phyloP scores from a whole-genome alignment of 192 early-diverging fungal species.

The Geranomyces michiganensis region DNA sequence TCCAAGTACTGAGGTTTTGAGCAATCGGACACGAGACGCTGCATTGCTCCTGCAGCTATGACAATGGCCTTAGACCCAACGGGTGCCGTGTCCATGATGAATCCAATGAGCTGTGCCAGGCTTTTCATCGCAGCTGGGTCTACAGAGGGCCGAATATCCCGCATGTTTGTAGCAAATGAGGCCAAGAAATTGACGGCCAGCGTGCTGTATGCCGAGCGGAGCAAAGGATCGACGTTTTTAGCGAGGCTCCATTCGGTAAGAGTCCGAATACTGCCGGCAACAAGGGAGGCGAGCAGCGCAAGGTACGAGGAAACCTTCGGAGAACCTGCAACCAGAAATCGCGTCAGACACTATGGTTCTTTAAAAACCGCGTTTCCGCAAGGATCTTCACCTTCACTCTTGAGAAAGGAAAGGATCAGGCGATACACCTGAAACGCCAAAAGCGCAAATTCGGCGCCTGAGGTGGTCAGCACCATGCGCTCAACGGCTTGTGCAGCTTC shows the following conservation, averaged over 20 bases:
- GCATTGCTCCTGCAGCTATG: not conserved
- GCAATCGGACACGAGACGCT: not conserved
- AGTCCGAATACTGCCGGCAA: slow-evolving; percentile 1
- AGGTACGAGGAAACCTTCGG: not conserved
- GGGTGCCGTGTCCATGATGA: slow-evolving; percentile 10
- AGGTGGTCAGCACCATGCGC: not conserved
- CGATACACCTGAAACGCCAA: not conserved
- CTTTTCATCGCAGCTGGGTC: not conserved
- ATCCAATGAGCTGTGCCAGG: not conserved
- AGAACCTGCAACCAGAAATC: not conserved
- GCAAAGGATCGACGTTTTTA: not conserved
- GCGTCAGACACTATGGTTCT: too few relatives aligned
- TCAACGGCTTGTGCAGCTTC: too few relatives aligned
- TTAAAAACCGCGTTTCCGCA: too few relatives aligned
- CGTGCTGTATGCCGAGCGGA: not conserved
- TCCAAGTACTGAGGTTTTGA: slow-evolving; percentile 18
- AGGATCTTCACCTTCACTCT: not conserved
- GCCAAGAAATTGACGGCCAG: slow-evolving; percentile 6
- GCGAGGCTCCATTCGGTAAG: not conserved
- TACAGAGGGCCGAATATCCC: not conserved
- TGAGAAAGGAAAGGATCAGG: not conserved
- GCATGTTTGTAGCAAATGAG: not conserved
- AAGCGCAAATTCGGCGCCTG: not conserved
- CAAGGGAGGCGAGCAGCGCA: not conserved
- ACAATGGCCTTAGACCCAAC: not conserved